phyloP scores from a whole-genome alignment of 2,329 filamentous ascomycete species.

The Sordariomycetes sp. region DNA sequence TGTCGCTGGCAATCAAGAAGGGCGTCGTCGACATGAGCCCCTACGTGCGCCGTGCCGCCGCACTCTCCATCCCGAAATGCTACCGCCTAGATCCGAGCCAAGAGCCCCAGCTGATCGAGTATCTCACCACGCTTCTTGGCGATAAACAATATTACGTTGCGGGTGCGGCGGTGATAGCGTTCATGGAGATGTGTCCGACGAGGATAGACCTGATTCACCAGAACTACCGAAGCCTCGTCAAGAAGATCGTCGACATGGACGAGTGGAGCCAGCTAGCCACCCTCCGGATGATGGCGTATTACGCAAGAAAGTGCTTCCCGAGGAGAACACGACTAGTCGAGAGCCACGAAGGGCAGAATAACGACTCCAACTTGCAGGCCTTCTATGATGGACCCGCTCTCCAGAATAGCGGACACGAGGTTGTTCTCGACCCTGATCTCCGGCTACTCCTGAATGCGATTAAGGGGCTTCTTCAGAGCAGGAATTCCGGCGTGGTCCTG shows the following conservation, averaged over 20 bases:
- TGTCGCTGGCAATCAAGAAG: slow-evolving; percentile 90
- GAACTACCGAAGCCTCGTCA: slow-evolving; percentile 75
- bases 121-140: slow-evolving; percentile 65
- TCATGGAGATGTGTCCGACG: slow-evolving; percentile 81
- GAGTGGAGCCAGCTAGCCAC: slow-evolving; percentile 93
- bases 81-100: slow-evolving; percentile 83
- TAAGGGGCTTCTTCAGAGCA: slow-evolving; percentile 77
- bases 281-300: slow-evolving; percentile 70
- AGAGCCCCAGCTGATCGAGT: slow-evolving; percentile 74
- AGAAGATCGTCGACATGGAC: slow-evolving; percentile 96
- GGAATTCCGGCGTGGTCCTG: slow-evolving; percentile 86
- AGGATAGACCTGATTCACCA: slow-evolving; percentile 81
- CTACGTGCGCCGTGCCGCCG: slow-evolving; percentile 83
- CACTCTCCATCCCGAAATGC: slow-evolving; percentile 90
- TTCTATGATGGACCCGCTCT: slow-evolving; percentile 62
- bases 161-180: slow-evolving; percentile 82
- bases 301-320: slow-evolving; percentile 83
- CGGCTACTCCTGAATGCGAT: slow-evolving; percentile 70
- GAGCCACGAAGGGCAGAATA: slow-evolving; percentile 14
- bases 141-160: slow-evolving; percentile 97
- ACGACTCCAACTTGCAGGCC: slow-evolving; percentile 42
- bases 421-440: slow-evolving; percentile 70
- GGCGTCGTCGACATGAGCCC: slow-evolving; percentile 91
- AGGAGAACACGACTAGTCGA: slow-evolving; percentile 46
- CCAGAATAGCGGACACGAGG: slow-evolving; percentile 27